Evolutionary conservation across 306 rosid genomes (phyloP).

Genomic region (Fagus crenata): DNA sequence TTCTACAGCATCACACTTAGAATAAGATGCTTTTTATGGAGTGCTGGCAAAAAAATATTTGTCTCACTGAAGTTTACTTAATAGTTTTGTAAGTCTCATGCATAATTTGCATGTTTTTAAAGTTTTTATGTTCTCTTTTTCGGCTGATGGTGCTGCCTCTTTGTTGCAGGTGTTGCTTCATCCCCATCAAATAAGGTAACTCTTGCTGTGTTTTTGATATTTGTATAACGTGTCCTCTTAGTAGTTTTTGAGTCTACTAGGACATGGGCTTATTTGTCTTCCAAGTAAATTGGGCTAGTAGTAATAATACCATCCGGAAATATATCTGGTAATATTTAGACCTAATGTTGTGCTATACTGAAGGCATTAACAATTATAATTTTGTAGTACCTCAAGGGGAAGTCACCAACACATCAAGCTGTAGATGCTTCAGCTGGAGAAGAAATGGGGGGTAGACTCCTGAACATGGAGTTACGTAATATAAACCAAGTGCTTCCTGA

Average conservation of each 20-base stretch:
- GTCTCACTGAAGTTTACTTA: conserved; percentile 23
- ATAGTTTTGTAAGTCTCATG: conserved; percentile 16
- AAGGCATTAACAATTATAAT: conserved; percentile 18
- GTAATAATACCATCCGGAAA: conserved; percentile 14
- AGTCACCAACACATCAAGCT: conserved; percentile 37
- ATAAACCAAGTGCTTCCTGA: conserved; percentile 55
- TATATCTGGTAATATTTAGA: conserved; percentile 21
- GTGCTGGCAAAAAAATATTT: conserved; percentile 16
- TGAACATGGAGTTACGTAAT: conserved; percentile 39
- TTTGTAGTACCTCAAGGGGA: conserved; percentile 56
- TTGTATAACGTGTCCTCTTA: conserved; percentile 11
- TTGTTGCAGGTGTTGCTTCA: conserved; percentile 54
- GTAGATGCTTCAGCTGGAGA: conserved; percentile 42
- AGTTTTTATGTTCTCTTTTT: conserved; percentile 14
- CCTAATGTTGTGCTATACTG: conserved; percentile 27
- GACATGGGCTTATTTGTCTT: neutral
- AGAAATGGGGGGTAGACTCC: conserved; percentile 33
- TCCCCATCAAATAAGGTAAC: conserved; percentile 57
- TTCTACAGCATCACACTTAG: neutral
- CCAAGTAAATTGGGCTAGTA: conserved; percentile 21
- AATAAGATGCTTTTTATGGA: conserved; percentile 7
- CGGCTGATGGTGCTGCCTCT: conserved; percentile 35
- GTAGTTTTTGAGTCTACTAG: neutral
- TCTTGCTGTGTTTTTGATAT: conserved; percentile 26
- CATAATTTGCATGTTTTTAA: conserved; percentile 16